Evolutionary conservation across 2,329 filamentous ascomycete genomes (phyloP), one percentile per base, ranked within the genome.

Genomic region (Fusarium sp.): DNA sequence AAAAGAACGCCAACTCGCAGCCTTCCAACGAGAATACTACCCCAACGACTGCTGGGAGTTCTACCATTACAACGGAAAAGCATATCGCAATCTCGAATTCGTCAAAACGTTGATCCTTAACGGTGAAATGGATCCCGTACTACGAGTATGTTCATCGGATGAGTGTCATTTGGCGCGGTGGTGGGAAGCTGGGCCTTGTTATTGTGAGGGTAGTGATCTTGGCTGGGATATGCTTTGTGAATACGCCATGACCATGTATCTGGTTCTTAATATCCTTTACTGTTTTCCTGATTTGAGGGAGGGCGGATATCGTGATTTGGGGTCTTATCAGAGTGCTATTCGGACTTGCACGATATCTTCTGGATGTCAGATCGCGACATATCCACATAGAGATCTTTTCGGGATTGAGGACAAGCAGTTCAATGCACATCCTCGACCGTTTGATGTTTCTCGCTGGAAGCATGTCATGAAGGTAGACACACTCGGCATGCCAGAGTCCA

Each of bases 51-150:
- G 52, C 14, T 40, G 8, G 2, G 8, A 59, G 0, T 68, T 68
- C 6, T 22, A 25, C 0, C 1, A 1, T 1, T 8, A 25, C 24
- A 68, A 65, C n/a, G 14, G 10, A 4, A n/a, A 44, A 8, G 18
- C 43, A 18, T 68, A 44, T 1, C 30, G 20, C 9, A 68, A 68
- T 14, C 34, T 68, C 2, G 24, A 68, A 4, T 43, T 68, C 0
- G 10, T 65, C 29, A 64, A 55, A 20, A 55, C 40, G 3, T 29
- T 68, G 2, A 25, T 68, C 1, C 44, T 68, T 0, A 12, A 59
- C 12, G 52, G 53, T 5, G 66, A 64, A 8, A 55, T 68, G 64
- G 66, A 59, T 0, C 18, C 66, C 1, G 8, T 68, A 18, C 40
- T 68, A 3, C 43, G 29, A 0, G 15, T 55, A 1, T 68, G 66